Evolutionary conservation across 2,329 filamentous ascomycete species (phyloP), one percentile per base, ranked within the genome.

Genomic region (Colletotrichum sp.): DNA sequence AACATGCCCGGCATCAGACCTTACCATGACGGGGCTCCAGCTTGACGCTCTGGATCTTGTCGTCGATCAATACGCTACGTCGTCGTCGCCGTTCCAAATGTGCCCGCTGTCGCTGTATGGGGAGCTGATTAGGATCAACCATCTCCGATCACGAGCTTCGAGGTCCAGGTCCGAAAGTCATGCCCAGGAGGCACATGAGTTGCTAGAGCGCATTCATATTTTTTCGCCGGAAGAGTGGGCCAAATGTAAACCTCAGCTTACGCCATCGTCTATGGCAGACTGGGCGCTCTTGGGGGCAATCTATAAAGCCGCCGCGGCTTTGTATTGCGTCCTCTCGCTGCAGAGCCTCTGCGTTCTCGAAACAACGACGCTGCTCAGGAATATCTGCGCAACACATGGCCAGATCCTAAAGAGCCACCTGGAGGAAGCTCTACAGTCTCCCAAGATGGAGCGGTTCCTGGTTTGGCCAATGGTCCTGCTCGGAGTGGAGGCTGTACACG

Each of bases 251-350:
- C 74, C 78, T 12, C 72, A 76, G 16, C 77, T 78, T 7, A 84
- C 82, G 39, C 76, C 78, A 6, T 75, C 62, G 6, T 78, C 79
- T 1, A 77, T 66, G 32, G 57, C 80, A 34, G 79, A 81, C 39
- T 86, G 84, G 84, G 60, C 77, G 8, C 8, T 44, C 15, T 8
- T 72, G 6, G 84, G 80, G 13, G 77, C 78, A 12, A 73, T 82
- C 7, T 82, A 83, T 67, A 81, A 82, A 68, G 77, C 79, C 15
- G 79, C 85, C 7, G 78, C 82, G 18, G 78, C 80, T 16, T 44
- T 86, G 10, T 86, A 86, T 78, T 85, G 83, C 79, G 81, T 85
- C 69, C 79, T 79, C 2, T 85, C 85, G 5, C 79, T 86, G 10
- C 84, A 85, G 70, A 83, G 82, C 76, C 21, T 84, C 7, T 79